Evolutionary conservation across 208 protist genomes (phyloP).

Genomic region (Tritrichomonas foetus): DNA sequence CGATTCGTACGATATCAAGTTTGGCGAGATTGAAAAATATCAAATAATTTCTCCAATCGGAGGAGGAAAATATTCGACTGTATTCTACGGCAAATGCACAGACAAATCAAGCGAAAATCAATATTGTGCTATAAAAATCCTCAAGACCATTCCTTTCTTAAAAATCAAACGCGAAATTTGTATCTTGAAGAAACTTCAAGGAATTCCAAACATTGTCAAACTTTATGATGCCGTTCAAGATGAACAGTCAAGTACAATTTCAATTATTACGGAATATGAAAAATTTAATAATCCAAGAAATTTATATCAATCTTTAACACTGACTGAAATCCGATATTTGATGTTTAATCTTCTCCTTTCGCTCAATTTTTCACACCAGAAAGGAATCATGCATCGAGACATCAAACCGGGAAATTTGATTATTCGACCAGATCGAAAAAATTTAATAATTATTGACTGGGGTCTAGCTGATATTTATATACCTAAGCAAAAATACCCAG

Average conservation of each 20-base stretch:
- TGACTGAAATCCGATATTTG: not conserved
- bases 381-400: slow-evolving; percentile 96
- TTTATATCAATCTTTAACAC: not conserved
- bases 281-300: not conserved
- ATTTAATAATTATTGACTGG: slow-evolving; percentile 80
- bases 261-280: slow-evolving; percentile 26
- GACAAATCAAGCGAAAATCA: not conserved
- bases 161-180: slow-evolving; percentile 20
- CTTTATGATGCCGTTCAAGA: not conserved
- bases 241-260: not conserved
- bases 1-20: not conserved
- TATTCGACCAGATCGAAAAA: slow-evolving; percentile 86
- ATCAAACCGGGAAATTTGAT: slow-evolving; percentile 99
- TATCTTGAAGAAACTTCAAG: not conserved
- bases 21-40: not conserved
- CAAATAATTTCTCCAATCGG: not conserved
- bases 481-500: slow-evolving; percentile 84
- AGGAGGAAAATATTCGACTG: slow-evolving; percentile 7
- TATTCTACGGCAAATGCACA: not conserved
- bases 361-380: not conserved
- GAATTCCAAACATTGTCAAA: not conserved
- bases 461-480: slow-evolving; percentile 98
- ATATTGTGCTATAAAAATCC: slow-evolving; percentile 19
- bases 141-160: not conserved
- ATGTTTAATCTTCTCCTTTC: not conserved